phyloP scores from a whole-genome alignment of 2,329 filamentous ascomycete genomes.

The Chrysosporium queenslandicum region DNA sequence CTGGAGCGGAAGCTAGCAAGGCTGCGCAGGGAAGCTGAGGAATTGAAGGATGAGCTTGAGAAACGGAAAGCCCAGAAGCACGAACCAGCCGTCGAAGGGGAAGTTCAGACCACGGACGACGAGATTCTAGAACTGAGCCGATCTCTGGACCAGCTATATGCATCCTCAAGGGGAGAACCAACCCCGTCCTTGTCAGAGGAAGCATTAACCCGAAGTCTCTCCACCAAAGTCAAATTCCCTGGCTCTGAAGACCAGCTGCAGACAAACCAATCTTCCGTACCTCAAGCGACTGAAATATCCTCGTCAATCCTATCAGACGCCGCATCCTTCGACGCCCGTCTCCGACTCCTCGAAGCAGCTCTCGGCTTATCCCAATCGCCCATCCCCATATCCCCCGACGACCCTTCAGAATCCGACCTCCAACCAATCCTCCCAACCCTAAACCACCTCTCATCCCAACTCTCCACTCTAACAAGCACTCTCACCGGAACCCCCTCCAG shows the following conservation, averaged over 20 bases:
- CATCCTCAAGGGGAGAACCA: slow-evolving; percentile 23
- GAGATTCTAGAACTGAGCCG: slow-evolving; percentile 60
- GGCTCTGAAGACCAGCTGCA: slow-evolving; percentile 1
- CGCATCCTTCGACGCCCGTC: slow-evolving; percentile 75
- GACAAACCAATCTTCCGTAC: slow-evolving; percentile 7
- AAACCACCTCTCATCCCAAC: slow-evolving; percentile 67
- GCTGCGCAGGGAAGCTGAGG: slow-evolving; percentile 71
- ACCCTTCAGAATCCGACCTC: slow-evolving; percentile 42
- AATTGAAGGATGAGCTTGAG: slow-evolving; percentile 49
- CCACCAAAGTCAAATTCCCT: neutral
- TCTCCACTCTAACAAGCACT: slow-evolving; percentile 56
- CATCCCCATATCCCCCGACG: slow-evolving; percentile 41
- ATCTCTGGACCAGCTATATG: slow-evolving; percentile 56
- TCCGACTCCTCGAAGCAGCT: slow-evolving; percentile 66
- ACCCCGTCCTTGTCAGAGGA: slow-evolving; percentile 26
- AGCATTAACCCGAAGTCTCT: slow-evolving; percentile 29
- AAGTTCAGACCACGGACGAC: slow-evolving; percentile 38
- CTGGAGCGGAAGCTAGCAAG: slow-evolving; percentile 71
- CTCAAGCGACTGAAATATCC: slow-evolving; percentile 19
- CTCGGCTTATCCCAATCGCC: slow-evolving; percentile 67
- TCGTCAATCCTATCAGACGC: slow-evolving; percentile 61
- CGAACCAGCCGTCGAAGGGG: slow-evolving; percentile 38
- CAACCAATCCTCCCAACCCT: slow-evolving; percentile 72
- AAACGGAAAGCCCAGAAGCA: slow-evolving; percentile 45
- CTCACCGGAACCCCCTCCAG: slow-evolving; percentile 24